Percentiles rank a stretch among this genome's conserved stretches.
These are phyloP conservation scores for Fusarium devonianum DNA, from an alignment of 2,329 filamentous ascomycete species.

Conservation along the genomic window DNA sequence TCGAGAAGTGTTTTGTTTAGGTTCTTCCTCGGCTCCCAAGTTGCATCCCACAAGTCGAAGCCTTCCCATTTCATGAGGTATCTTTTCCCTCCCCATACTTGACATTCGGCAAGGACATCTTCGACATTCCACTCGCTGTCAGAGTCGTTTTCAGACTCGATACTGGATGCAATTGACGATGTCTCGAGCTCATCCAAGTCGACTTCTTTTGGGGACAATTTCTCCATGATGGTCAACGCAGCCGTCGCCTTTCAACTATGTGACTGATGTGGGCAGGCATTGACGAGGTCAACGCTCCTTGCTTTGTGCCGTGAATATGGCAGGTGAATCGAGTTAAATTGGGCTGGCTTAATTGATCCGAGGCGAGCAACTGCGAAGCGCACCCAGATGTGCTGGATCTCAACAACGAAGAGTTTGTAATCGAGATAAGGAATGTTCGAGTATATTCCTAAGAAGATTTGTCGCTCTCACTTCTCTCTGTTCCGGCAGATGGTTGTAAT, in stretches of 20 bases:
- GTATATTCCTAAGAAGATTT: too few relatives aligned
- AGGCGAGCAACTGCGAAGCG: too few relatives aligned
- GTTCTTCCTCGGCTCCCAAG: slow-evolving; percentile 60
- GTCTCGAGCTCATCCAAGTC: slow-evolving; percentile 37
- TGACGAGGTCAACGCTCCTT: neutral
- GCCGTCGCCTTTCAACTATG: neutral
- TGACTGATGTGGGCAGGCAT: neutral
- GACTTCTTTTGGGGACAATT: neutral
- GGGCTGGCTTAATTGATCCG: too few relatives aligned
- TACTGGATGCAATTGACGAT: slow-evolving; percentile 46
- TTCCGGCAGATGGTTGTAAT: too few relatives aligned
- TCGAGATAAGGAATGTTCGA: too few relatives aligned
- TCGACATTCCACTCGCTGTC: slow-evolving; percentile 60
- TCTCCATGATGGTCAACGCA: neutral
- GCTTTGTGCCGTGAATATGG: too few relatives aligned
- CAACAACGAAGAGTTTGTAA: too few relatives aligned
- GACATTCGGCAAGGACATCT: slow-evolving; percentile 57
- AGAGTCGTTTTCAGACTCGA: slow-evolving; percentile 45
- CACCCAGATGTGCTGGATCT: too few relatives aligned
- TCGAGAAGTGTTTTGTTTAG: slow-evolving; percentile 49
- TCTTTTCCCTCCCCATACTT: slow-evolving; percentile 33
- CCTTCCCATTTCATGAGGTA: slow-evolving; percentile 51
- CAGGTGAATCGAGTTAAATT: too few relatives aligned
- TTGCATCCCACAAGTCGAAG: slow-evolving; percentile 46
- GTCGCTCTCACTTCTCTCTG: too few relatives aligned